A percentile compares a stretch with the other conserved stretches of the same genome.
These are phyloP conservation scores for Miamiensis avidus DNA, from an alignment of 169 alveolate species.

Conservation along the genomic window DNA sequence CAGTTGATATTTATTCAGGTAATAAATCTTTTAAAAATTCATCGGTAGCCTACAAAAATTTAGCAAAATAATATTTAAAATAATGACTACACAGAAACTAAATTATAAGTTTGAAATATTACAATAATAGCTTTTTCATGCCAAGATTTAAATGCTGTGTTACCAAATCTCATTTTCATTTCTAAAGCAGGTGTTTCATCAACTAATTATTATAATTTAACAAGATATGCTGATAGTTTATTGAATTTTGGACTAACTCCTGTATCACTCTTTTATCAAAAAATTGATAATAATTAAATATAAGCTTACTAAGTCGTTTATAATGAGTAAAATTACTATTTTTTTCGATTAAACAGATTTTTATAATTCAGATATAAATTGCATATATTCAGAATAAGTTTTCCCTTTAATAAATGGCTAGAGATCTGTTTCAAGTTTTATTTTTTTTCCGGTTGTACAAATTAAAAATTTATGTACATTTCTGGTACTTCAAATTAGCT, in stretches of 20 bases:
- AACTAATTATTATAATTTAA: conserved; percentile 55
- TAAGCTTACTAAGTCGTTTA: too few relatives aligned
- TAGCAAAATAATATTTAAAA: conserved; percentile 1
- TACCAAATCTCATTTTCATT: conserved; percentile 92
- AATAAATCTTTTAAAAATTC: conserved; percentile 16
- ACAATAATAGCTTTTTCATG: conserved; percentile 56
- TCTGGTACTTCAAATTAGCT: neutral
- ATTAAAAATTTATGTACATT: neutral
- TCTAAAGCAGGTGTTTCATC: conserved; percentile 84
- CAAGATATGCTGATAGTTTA: conserved; percentile 44
- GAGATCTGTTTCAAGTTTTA: conserved; percentile 28
- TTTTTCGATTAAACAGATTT: conserved; percentile 27
- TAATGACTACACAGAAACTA: conserved; percentile 32
- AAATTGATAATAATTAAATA: too few relatives aligned
- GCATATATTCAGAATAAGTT: conserved; percentile 9
- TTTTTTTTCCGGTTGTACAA: conserved; percentile 23
- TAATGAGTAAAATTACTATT: conserved; percentile 5
- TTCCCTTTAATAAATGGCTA: conserved; percentile 18
- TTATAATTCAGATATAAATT: conserved; percentile 11
- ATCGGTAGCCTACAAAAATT: conserved; percentile 20
- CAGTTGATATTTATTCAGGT: conserved; percentile 32
- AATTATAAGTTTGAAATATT: conserved; percentile 14
- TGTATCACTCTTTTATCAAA: conserved; percentile 11
- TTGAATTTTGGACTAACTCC: conserved; percentile 11
- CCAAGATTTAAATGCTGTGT: conserved; percentile 89